Evolutionary conservation across 2,329 filamentous ascomycete genomes (phyloP), one percentile per base, ranked within the genome.

Genomic region (Penicillium freii): DNA sequence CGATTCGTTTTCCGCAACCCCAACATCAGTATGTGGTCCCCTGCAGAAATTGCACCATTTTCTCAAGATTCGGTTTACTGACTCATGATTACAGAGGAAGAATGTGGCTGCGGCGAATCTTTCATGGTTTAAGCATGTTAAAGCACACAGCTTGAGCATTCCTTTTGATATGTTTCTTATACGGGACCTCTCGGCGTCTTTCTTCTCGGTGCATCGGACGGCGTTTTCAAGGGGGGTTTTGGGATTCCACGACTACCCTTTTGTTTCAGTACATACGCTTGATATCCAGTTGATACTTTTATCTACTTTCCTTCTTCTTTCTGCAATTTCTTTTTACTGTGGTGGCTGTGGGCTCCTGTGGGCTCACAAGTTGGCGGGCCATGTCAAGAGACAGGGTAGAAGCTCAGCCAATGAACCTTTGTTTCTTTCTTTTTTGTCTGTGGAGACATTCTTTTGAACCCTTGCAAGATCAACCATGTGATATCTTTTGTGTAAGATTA

Each of bases 1-100:
- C 83, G 90, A 63, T 99, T 99, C 75, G 87, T 96, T 50, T 99
- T 99, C 78, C 88, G 86, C 73, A 99, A 99, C 74, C 94, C 94
- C 2, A 99, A 99, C 71, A 97, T 97, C 73, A 99, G 92, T 96
- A 80, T 85, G 92, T 87, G 27, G 15, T 48, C 48, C 40, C 40
- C 50, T 39, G 27, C 45, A 48, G 44, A 45, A 59, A 56, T 42
- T 29, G 19, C 17, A 27, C 17, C 25, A 31, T 31, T 19, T 31
- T 29, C 4, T 43, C 25, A 46, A 48, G 13, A 33, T 33, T 48
- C 42, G 10, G 23, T 40, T 51, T 56, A 59, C 70, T 73, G 65
- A 72, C 62, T 42, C 9, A 44, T 31, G n/a, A 45, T n/a, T 45
- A 60, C 73, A 97, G 92, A 96, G 82, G 93, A 96, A 72, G 85